Percentiles rank a stretch among this genome's conserved stretches.
Evolutionary conservation across 2,329 filamentous ascomycete species (phyloP).

Genomic region (Exophiala bonariae): DNA sequence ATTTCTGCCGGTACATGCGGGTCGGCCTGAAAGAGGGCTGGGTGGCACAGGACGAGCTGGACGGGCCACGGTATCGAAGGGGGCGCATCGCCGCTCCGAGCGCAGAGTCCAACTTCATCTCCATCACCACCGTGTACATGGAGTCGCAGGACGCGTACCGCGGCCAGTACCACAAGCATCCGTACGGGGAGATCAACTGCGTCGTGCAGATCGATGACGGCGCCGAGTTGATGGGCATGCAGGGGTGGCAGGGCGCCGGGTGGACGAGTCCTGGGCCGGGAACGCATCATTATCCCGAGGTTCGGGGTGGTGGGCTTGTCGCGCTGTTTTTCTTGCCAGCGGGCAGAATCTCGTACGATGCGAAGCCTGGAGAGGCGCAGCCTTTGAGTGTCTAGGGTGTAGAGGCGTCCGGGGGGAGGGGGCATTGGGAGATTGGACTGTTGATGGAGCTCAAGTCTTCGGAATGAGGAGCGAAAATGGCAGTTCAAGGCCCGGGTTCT

Average conservation of each 20-base stretch:
- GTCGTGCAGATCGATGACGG: conserved; percentile 51
- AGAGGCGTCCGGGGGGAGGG: neutral
- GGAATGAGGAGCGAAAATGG: too few species aligned
- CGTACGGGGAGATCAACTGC: conserved; percentile 59
- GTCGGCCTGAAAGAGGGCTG: conserved; percentile 46
- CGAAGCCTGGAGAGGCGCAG: conserved; percentile 22
- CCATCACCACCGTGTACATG: conserved; percentile 61
- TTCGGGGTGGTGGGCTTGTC: conserved; percentile 51
- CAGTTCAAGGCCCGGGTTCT: too few species aligned
- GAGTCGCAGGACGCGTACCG: conserved; percentile 49
- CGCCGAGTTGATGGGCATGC: conserved; percentile 57
- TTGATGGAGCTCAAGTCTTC: too few species aligned
- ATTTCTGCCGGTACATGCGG: conserved; percentile 41
- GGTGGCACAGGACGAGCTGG: conserved; percentile 45
- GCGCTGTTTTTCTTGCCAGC: conserved; percentile 58
- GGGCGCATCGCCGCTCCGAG: conserved; percentile 49
- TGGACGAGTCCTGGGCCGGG: conserved; percentile 58
- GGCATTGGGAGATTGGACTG: neutral
- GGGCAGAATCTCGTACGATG: conserved; percentile 45
- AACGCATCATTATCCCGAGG: conserved; percentile 59
- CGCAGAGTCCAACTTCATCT: conserved; percentile 51
- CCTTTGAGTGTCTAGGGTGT: conserved; percentile 8
- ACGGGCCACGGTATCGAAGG: conserved; percentile 50
- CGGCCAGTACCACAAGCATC: conserved; percentile 56
- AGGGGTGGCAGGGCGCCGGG: conserved; percentile 56